Base-by-base conservation (phyloP, 352 stramenopile species). In the Phytophthora pisi region DNA sequence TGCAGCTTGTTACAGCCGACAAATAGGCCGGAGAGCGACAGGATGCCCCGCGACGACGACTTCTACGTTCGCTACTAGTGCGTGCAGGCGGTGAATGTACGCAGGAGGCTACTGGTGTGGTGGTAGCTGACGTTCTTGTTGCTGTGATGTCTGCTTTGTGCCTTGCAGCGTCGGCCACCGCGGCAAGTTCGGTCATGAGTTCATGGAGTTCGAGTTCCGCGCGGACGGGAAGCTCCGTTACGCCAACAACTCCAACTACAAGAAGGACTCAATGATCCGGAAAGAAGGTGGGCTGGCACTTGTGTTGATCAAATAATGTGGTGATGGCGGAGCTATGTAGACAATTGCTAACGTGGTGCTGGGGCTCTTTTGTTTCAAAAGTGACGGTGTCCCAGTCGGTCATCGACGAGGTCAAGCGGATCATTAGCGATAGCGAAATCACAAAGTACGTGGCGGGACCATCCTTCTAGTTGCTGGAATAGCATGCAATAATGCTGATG, bases 241-340 rank as follows among this genome's bases (percentile, higher is more conserved):
- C 68, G 95, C 95, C 30, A 99, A 99, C 82, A 98, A 99, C 79
- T 98, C 93, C 43, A 98, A 98, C 83, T 99, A 99, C 79, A 98
- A 98, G 78, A 97, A 98, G 64, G 96, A 98, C 71, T 94, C 89
- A 7, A 98, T 99, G 84, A 99, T 99, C 75, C 86, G 95, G 38
- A 98, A 99, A 85, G 94, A 99, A 92, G 88, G 92, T 97, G 15
- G 26, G 4, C n/a, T 24, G 5, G 10, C 8, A 24, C 5, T 23
- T 47, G 24, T 4, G 24, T 26, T 47, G n/a, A 23, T n/a, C 11
- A 9, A 7, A 23, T 4, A 10, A 13, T 11, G 16, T 23, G 16
- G 42, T 8, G 38, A 43, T 15, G 11, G n/a, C n/a, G n/a, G 18
- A 16, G 7, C n/a, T n/a, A 20, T 16, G 4, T 16, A 23, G 2